Conservation (phyloP, 148 eudicot species). For the Chenopodium berlandieri region DNA sequence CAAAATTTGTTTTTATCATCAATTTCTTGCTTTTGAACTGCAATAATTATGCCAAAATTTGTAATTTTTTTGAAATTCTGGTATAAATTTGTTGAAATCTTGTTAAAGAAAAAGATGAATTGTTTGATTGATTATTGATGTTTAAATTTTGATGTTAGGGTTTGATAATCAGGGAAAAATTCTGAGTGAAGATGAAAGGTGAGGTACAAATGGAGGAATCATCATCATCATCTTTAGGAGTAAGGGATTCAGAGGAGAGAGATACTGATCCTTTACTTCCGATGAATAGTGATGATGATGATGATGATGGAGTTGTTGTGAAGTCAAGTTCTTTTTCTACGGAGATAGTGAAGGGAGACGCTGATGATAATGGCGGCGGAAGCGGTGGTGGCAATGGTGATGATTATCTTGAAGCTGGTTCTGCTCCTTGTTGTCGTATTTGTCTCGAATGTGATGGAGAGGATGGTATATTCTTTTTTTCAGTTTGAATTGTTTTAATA, state of each 20-base stretch:
- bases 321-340: conserved; percentile 16
- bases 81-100: not conserved
- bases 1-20: not conserved
- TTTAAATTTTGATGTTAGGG: conserved; percentile 8
- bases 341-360: conserved; percentile 37
- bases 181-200: conserved; percentile 28
- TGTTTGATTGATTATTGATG: not conserved
- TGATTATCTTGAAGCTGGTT: conserved; percentile 60
- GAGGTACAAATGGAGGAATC: conserved; percentile 56
- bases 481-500: not conserved
- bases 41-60: not conserved
- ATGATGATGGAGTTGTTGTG: not conserved
- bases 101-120: not conserved
- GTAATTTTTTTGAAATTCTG: not conserved
- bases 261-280: conserved; percentile 67
- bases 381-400: conserved; percentile 18
- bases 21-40: not conserved
- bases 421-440: conserved; percentile 62
- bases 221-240: conserved; percentile 15
- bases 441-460: conserved; percentile 84
- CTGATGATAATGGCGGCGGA: conserved; percentile 22
- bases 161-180: conserved; percentile 3
- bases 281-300: conserved; percentile 17
- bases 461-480: conserved; percentile 32
- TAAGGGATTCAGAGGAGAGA: conserved; percentile 20